Percentiles rank a stretch among this genome's conserved stretches.
These are phyloP conservation scores for Alliaria petiolata DNA, from an alignment of 345 rosid genomes.

Conservation along the genomic window DNA sequence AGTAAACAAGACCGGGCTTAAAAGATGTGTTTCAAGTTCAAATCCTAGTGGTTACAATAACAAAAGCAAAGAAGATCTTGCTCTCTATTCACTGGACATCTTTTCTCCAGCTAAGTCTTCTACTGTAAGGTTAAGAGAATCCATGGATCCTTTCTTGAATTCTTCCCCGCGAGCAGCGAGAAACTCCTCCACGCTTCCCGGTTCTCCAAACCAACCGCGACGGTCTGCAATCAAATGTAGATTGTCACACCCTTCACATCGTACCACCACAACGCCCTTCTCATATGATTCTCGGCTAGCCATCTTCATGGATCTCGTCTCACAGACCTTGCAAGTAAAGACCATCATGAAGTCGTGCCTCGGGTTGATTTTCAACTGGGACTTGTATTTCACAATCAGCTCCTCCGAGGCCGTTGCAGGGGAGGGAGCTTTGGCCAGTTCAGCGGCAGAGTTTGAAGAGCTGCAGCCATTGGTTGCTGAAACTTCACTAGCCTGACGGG, in stretches of 20 bases:
- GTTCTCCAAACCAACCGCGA: slow-evolving; percentile 86
- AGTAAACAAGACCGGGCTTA: background rate
- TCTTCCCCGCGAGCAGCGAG: slow-evolving; percentile 84
- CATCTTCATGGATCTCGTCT: slow-evolving; percentile 78
- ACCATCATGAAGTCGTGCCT: slow-evolving; percentile 90
- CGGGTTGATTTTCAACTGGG: slow-evolving; percentile 56
- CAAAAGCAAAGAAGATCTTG: background rate
- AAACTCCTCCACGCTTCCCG: slow-evolving; percentile 77
- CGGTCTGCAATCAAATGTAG: slow-evolving; percentile 85
- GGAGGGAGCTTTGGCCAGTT: slow-evolving; percentile 20
- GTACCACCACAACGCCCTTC: slow-evolving; percentile 82
- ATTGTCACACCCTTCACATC: slow-evolving; percentile 80
- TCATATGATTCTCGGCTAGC: slow-evolving; percentile 70
- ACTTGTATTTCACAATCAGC: slow-evolving; percentile 36
- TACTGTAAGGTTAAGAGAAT: slow-evolving; percentile 66
- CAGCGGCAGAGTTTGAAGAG: slow-evolving; percentile 19
- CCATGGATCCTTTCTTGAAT: slow-evolving; percentile 66
- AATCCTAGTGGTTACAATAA: background rate
- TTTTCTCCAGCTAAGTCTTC: slow-evolving; percentile 81
- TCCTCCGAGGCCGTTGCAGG: slow-evolving; percentile 18
- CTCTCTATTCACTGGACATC: slow-evolving; percentile 28
- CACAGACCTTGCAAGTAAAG: slow-evolving; percentile 85
- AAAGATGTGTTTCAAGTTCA: background rate
- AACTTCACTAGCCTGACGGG: slow-evolving; percentile 21
- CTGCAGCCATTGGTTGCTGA: slow-evolving; percentile 18